phyloP scores from a whole-genome alignment of 108 stramenopile genomes.

The Schizochytrium sp. region DNA sequence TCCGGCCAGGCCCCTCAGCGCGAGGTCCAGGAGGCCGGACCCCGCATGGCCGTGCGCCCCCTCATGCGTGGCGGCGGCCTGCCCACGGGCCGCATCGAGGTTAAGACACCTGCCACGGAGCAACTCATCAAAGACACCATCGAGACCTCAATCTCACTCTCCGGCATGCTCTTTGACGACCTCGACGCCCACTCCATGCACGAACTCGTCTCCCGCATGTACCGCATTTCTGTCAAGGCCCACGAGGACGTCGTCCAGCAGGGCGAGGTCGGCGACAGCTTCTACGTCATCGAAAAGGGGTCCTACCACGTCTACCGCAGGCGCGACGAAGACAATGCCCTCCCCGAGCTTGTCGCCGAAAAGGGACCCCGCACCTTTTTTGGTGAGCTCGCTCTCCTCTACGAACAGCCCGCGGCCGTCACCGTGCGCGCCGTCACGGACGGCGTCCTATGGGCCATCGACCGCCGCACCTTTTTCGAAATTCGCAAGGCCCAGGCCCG shows the following conservation, averaged over 20 bases:
- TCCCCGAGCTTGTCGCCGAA: constrained; percentile 8
- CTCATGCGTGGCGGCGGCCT: not conserved
- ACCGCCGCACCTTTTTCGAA: not conserved
- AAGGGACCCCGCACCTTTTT: constrained; percentile 1
- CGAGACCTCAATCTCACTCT: not conserved
- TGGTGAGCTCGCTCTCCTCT: not conserved
- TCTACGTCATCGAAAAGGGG: constrained; percentile 10
- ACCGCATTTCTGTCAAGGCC: not conserved
- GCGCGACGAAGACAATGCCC: not conserved
- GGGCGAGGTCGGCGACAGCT: not conserved
- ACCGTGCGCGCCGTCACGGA: constrained; percentile 14
- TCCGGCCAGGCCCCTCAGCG: not conserved
- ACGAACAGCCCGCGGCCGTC: not conserved
- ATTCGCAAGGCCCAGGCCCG: constrained; percentile 17
- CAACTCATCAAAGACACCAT: constrained; percentile 14
- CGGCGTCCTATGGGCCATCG: not conserved
- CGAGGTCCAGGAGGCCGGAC: not conserved
- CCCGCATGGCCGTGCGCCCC: not conserved
- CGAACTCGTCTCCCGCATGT: not conserved
- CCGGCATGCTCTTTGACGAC: not conserved
- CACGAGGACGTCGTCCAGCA: not conserved
- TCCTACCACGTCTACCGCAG: not conserved
- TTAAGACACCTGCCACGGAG: not conserved
- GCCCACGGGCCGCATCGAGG: not conserved
- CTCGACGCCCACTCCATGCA: constrained; percentile 4